phyloP scores from a whole-genome alignment of 2,329 filamentous ascomycete genomes.

The Diplodia intermedia region DNA sequence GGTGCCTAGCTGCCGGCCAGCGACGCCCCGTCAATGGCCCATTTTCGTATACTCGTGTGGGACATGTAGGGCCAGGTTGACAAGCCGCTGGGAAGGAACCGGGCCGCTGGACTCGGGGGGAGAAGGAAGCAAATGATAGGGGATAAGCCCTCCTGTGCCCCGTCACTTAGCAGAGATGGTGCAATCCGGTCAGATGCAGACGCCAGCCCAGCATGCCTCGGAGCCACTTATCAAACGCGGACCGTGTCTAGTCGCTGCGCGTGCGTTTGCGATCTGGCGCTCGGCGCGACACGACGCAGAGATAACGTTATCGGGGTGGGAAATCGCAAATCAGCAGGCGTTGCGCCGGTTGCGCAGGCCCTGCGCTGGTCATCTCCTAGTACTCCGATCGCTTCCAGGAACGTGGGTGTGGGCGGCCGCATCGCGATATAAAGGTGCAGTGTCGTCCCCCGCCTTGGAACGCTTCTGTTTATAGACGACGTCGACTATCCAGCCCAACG shows the following conservation, averaged over 20 bases:
- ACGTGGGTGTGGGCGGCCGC: neutral
- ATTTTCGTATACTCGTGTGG: neutral
- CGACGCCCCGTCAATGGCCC: neutral
- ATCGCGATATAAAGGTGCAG: constrained; percentile 11
- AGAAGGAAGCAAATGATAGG: constrained; percentile 17
- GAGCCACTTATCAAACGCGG: constrained; percentile 28
- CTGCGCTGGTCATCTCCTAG: constrained; percentile 17
- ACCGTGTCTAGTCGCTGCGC: constrained; percentile 8
- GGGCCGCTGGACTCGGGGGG: constrained; percentile 18
- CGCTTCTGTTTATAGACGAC: constrained; percentile 11
- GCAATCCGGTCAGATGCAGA: constrained; percentile 21
- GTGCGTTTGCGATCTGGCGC: constrained; percentile 22
- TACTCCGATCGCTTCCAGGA: constrained; percentile 21
- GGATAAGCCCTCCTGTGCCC: neutral
- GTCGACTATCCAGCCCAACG: constrained; percentile 3
- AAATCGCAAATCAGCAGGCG: constrained; percentile 29
- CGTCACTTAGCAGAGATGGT: constrained; percentile 20
- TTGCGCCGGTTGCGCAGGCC: constrained; percentile 17
- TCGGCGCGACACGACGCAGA: constrained; percentile 26
- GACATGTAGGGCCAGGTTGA: constrained; percentile 10
- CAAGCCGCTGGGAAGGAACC: constrained; percentile 18
- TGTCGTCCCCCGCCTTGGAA: constrained; percentile 19
- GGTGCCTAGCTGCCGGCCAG: neutral
- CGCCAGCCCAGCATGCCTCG: constrained; percentile 12
- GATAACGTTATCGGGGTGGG: constrained; percentile 29